Conservation (phyloP, 345 rosid species). For the Erucastrum elatum region DNA sequence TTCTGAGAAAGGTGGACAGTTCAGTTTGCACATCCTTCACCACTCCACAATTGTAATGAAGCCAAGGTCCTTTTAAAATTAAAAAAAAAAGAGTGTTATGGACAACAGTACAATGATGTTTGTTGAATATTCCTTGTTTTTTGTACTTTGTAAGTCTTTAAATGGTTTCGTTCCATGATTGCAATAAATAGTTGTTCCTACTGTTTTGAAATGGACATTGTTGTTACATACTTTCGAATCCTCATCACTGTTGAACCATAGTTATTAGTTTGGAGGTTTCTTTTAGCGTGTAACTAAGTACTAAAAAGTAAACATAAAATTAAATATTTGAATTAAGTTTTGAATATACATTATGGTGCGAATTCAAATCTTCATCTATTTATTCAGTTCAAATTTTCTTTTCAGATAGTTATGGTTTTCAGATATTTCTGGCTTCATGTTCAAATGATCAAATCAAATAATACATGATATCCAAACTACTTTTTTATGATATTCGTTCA, state of each 20-base stretch:
- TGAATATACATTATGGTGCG: no score
- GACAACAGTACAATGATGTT: conserved; percentile 10
- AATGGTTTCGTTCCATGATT: background rate
- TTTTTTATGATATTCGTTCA: no score
- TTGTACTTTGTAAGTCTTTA: conserved; percentile 25
- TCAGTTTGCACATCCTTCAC: conserved; percentile 89
- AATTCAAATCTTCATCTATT: no score
- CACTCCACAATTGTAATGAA: conserved; percentile 89
- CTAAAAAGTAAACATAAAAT: no score
- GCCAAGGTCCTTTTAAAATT: conserved; percentile 60
- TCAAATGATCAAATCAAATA: no score
- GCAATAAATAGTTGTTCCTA: conserved; percentile 24
- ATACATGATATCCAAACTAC: no score
- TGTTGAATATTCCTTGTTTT: conserved; percentile 29
- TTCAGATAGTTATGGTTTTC: no score
- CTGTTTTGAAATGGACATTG: conserved; percentile 15
- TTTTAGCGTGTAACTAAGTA: no score
- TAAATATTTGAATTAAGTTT: no score
- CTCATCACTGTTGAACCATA: background rate
- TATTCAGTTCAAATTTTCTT: no score
- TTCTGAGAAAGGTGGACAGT: conserved; percentile 89
- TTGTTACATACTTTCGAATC: background rate
- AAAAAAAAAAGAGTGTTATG: background rate
- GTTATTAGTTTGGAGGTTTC: no score
- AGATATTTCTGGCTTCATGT: no score